Conservation (phyloP, 2,329 filamentous ascomycete genomes). For the Curvularia sp. region DNA sequence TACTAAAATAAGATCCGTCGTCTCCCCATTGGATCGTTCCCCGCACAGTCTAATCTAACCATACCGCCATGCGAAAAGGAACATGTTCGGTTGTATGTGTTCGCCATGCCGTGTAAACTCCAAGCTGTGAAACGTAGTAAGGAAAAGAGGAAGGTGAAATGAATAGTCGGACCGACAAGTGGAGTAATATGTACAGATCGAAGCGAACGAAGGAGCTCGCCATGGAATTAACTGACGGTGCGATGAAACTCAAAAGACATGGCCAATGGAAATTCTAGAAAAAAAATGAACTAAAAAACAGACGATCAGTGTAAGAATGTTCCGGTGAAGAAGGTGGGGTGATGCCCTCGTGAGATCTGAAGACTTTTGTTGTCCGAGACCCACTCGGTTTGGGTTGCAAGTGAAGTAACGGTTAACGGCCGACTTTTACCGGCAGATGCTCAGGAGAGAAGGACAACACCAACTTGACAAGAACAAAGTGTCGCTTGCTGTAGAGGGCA, state of each 20-base stretch:
- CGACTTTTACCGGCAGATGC: slow-evolving; percentile 26
- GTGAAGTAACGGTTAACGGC: slow-evolving; percentile 24
- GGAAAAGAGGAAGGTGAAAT: background rate
- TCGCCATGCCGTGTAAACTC: slow-evolving; percentile 7
- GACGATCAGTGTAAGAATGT: background rate
- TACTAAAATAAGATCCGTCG: slow-evolving; percentile 1
- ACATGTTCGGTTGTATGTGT: background rate
- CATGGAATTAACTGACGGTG: background rate
- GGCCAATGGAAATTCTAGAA: background rate
- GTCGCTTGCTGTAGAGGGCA: background rate
- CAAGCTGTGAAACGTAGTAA: slow-evolving; percentile 8
- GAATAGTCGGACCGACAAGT: slow-evolving; percentile 16
- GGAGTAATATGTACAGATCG: slow-evolving; percentile 20
- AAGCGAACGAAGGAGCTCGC: slow-evolving; percentile 9
- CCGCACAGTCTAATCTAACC: slow-evolving; percentile 4
- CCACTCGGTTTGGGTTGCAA: slow-evolving; percentile 24
- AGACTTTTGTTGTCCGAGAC: slow-evolving; percentile 21
- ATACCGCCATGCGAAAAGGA: slow-evolving; percentile 1
- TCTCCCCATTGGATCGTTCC: slow-evolving; percentile 1
- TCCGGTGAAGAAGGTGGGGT: slow-evolving; percentile 16
- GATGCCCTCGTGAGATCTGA: slow-evolving; percentile 10
- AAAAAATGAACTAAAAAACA: background rate
- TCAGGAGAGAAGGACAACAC: background rate
- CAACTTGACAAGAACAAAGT: slow-evolving; percentile 1
- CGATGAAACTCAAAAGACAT: background rate